These are phyloP conservation scores for Podaxis carcinomalis DNA, from an alignment of 768 basidiomycete genomes.

Conservation along the genomic window DNA sequence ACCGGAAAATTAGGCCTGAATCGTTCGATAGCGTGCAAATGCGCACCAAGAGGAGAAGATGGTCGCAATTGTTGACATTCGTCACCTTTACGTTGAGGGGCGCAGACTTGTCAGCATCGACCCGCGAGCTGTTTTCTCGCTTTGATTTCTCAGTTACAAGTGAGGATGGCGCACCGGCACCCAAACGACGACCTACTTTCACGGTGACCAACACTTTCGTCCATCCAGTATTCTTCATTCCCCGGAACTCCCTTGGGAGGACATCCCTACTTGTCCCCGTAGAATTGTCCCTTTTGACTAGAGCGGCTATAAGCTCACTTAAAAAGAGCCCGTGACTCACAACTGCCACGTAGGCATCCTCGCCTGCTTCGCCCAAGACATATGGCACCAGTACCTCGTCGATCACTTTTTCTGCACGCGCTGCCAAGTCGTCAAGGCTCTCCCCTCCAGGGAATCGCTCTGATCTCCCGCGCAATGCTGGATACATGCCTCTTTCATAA, in stretches of 20 bases:
- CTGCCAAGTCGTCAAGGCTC: slow-evolving; percentile 56
- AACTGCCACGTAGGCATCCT: slow-evolving; percentile 47
- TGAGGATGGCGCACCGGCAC: neutral
- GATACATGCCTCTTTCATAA: slow-evolving; percentile 49
- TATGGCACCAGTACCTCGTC: slow-evolving; percentile 52
- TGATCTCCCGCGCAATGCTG: slow-evolving; percentile 37
- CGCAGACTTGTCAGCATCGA: neutral
- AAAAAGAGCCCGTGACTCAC: slow-evolving; percentile 79
- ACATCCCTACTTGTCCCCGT: neutral
- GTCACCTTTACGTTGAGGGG: slow-evolving; percentile 39
- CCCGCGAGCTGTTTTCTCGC: neutral
- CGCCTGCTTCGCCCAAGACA: slow-evolving; percentile 37
- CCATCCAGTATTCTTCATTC: slow-evolving; percentile 71
- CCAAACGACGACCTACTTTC: slow-evolving; percentile 24
- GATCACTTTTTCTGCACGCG: slow-evolving; percentile 48
- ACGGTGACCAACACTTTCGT: slow-evolving; percentile 45
- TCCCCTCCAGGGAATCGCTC: slow-evolving; percentile 71
- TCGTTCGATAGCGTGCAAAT: neutral
- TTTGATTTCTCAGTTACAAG: neutral
- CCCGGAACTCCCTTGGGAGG: slow-evolving; percentile 26
- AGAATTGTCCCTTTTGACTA: slow-evolving; percentile 32
- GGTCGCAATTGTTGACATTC: slow-evolving; percentile 51
- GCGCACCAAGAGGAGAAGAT: slow-evolving; percentile 55
- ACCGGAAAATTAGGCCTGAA: slow-evolving; percentile 2
- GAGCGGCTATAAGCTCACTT: slow-evolving; percentile 47